phyloP scores from a whole-genome alignment of 768 basidiomycete genomes.

The Cubamyces sp. region DNA sequence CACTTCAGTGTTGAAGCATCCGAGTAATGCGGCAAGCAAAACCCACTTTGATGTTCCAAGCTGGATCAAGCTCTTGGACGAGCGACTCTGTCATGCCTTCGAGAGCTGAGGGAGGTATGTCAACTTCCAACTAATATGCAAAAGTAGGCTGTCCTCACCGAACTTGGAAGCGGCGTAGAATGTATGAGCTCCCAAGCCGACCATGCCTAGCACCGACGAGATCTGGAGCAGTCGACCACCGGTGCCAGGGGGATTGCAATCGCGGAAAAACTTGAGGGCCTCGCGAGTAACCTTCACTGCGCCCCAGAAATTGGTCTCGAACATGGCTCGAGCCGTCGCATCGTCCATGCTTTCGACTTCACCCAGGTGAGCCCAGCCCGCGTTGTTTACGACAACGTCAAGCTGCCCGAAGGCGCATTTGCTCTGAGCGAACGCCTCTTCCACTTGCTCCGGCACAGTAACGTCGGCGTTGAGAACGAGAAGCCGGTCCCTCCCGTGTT shows the following conservation, averaged over 20 bases:
- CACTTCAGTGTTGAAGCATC: neutral
- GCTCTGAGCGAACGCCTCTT: slow-evolving; percentile 26
- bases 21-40: neutral
- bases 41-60: slow-evolving; percentile 42
- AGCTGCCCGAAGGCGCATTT: slow-evolving; percentile 26
- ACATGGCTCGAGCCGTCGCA: slow-evolving; percentile 19
- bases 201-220: slow-evolving; percentile 35
- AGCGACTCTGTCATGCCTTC: slow-evolving; percentile 37
- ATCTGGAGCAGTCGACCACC: slow-evolving; percentile 42
- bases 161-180: slow-evolving; percentile 18
- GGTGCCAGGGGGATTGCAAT: slow-evolving; percentile 38
- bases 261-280: slow-evolving; percentile 41
- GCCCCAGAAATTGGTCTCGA: slow-evolving; percentile 37
- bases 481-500: slow-evolving; percentile 23
- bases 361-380: slow-evolving; percentile 23
- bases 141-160: too few relatives aligned
- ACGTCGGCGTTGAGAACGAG: slow-evolving; percentile 32
- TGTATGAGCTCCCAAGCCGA: slow-evolving; percentile 16
- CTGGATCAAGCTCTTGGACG: slow-evolving; percentile 39
- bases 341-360: slow-evolving; percentile 29
- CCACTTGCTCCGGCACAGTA: slow-evolving; percentile 18
- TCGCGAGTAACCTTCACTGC: slow-evolving; percentile 36
- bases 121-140: too few relatives aligned
- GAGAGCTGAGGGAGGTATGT: slow-evolving; percentile 31
- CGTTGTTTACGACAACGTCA: slow-evolving; percentile 37